These are phyloP conservation scores for Amanita subjunquillea DNA, from an alignment of 768 basidiomycete species.

Conservation along the genomic window DNA sequence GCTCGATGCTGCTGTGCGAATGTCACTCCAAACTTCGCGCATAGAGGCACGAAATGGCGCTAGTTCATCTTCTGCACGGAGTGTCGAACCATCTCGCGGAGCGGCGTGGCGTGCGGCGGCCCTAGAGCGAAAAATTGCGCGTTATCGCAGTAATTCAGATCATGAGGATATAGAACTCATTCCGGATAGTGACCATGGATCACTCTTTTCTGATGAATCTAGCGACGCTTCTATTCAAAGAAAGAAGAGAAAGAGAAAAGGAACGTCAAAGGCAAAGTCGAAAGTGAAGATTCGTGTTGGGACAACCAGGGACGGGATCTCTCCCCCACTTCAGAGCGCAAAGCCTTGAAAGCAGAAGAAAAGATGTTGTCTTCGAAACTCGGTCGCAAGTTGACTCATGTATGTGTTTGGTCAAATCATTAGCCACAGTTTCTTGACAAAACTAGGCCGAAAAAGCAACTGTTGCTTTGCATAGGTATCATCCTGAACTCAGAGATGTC, in stretches of 20 bases:
- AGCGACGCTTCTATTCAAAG: slow-evolving; percentile 23
- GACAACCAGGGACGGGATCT: slow-evolving; percentile 6
- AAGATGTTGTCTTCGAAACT: slow-evolving; percentile 39
- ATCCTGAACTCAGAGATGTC: slow-evolving; percentile 71
- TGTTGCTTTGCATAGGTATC: slow-evolving; percentile 52
- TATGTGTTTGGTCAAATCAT: slow-evolving; percentile 19
- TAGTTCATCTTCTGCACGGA: slow-evolving; percentile 24
- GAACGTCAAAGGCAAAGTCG: slow-evolving; percentile 9
- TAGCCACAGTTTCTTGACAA: slow-evolving; percentile 7
- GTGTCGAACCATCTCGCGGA: slow-evolving; percentile 25
- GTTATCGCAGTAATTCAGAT: slow-evolving; percentile 13
- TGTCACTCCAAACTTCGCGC: slow-evolving; percentile 35
- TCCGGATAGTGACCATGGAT: slow-evolving; percentile 17
- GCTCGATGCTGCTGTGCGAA: slow-evolving; percentile 44
- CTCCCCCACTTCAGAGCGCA: slow-evolving; percentile 11
- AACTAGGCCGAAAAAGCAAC: slow-evolving; percentile 62
- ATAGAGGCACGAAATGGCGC: slow-evolving; percentile 15
- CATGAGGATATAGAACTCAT: slow-evolving; percentile 10
- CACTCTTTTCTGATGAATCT: slow-evolving; percentile 19
- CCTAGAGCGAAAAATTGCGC: slow-evolving; percentile 40
- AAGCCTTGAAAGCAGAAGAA: slow-evolving; percentile 35
- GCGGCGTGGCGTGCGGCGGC: slow-evolving; percentile 39
- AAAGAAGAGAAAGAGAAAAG: slow-evolving; percentile 10
- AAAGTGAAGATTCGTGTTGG: slow-evolving; percentile 19
- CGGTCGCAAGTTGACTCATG: slow-evolving; percentile 67